phyloP scores from a whole-genome alignment of 2,329 filamentous ascomycete species.

The Chaetomium sp. region DNA sequence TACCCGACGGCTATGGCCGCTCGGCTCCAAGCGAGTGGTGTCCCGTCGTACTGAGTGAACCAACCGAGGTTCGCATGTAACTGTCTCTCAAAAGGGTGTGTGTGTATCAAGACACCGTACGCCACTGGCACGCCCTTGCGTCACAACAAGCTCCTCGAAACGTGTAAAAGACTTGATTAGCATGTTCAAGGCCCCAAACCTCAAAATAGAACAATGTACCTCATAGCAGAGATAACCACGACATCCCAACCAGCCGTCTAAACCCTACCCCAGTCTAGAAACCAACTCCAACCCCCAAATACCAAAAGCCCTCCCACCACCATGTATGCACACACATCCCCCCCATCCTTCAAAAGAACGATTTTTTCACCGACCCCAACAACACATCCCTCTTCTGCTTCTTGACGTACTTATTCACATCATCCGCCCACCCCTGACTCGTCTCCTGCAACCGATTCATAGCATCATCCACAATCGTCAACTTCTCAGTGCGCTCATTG shows the following conservation, averaged over 20 bases:
- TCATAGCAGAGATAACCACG: not conserved
- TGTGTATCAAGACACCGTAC: too few relatives aligned
- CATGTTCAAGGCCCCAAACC: not conserved
- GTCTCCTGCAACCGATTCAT: conserved; percentile 82
- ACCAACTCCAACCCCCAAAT: not conserved
- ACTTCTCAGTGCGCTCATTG: conserved; percentile 85
- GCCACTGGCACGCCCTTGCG: too few relatives aligned
- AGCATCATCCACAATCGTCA: conserved; percentile 78
- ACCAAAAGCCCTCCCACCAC: not conserved
- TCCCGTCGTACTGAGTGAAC: not conserved
- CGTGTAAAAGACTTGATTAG: not conserved
- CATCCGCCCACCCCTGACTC: conserved; percentile 81
- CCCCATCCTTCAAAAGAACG: conserved; percentile 46
- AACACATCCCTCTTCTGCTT: conserved; percentile 87
- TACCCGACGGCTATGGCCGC: conserved; percentile 2
- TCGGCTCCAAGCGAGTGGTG: not conserved
- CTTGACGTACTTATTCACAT: conserved; percentile 82
- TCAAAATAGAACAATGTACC: not conserved
- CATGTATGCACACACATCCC: not conserved
- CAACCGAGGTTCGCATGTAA: too few relatives aligned
- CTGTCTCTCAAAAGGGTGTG: too few relatives aligned
- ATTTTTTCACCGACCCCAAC: conserved; percentile 67
- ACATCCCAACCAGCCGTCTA: not conserved
- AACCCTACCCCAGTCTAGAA: not conserved
- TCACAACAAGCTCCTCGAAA: not conserved